Base-by-base conservation (phyloP, 305 asterid species). In the Plantago coronopus region DNA sequence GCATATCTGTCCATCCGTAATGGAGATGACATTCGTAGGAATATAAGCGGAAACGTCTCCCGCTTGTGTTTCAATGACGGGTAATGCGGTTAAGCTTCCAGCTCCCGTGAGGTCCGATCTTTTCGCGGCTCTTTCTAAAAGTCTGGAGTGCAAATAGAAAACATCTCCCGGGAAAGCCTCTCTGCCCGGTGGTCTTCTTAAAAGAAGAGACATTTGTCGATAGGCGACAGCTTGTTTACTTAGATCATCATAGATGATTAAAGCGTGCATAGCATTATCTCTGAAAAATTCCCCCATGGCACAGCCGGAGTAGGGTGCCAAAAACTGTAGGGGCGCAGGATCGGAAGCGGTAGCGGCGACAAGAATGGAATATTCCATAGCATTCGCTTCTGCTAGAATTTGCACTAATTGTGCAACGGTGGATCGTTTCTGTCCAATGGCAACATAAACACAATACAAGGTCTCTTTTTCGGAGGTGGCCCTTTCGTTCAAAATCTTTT, bases 201-300 rank as follows among this genome's bases (percentile, higher is more conserved):
- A 63, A 25, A 38, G 53, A 51, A 63, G 40, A 51, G 61, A 63
- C 54, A 63, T 64, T 53, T 64, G 45, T 22, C 31, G 15, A 55
- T 64, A 57, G 29, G 50, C 29, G 40, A 48, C 23, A 1, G 19
- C 42, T 17, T 66, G 29, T 66, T 58, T 66, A 66, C 64, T 66
- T 48, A 66, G 59, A 57, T 57, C 70, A 17, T 66, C 59, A 57
- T 57, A 66, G 38, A 46, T 57, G 46, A 65, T 65, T 59, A 44
- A 59, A 14, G 64, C 40, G 22, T 21, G 54, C 64, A 43, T 59
- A 4, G 40, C 64, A 62, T 62, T 47, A 48, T 59, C 2, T 18
- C 38, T 27, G 37, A 59, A 59, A 59, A 43, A 59, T 59, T 59
- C 54, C 25, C 54, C 64, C 54, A 59, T 59, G 54, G 54, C 54